Conservation (phyloP, 169 alveolate species). For the Perkinsus olseni region DNA sequence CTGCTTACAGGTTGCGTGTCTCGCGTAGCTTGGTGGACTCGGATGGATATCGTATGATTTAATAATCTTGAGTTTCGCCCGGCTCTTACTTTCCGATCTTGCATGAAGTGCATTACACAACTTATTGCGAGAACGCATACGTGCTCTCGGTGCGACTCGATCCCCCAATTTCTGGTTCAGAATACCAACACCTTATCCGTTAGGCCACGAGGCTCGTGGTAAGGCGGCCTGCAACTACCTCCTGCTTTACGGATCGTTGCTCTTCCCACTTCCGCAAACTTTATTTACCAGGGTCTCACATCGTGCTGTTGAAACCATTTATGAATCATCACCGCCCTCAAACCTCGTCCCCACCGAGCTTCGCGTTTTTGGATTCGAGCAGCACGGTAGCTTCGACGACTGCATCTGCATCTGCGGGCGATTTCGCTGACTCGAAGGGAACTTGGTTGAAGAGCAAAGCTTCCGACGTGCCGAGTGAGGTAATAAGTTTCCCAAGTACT, state of each 20-base stretch:
- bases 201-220: not conserved
- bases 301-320: not conserved
- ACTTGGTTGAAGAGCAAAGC: not conserved
- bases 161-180: not conserved
- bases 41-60: too few species aligned
- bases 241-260: not conserved
- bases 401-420: not conserved
- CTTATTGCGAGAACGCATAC: not conserved
- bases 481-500: not conserved
- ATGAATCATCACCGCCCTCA: not conserved
- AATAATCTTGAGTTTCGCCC: too few species aligned
- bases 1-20: too few species aligned
- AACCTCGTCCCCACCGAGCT: not conserved
- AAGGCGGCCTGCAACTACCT: not conserved
- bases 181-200: not conserved
- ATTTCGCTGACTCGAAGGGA: not conserved
- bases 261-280: too few species aligned
- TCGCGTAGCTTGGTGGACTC: too few species aligned
- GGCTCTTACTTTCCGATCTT: too few species aligned
- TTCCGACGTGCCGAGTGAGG: not conserved
- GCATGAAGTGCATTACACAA: not conserved
- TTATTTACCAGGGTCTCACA: not conserved
- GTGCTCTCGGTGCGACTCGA: not conserved
- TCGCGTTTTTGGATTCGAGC: not conserved
- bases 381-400: not conserved